phyloP scores from a whole-genome alignment of 2,329 filamentous ascomycete species.

The Pseudocercospora fijiensis region DNA sequence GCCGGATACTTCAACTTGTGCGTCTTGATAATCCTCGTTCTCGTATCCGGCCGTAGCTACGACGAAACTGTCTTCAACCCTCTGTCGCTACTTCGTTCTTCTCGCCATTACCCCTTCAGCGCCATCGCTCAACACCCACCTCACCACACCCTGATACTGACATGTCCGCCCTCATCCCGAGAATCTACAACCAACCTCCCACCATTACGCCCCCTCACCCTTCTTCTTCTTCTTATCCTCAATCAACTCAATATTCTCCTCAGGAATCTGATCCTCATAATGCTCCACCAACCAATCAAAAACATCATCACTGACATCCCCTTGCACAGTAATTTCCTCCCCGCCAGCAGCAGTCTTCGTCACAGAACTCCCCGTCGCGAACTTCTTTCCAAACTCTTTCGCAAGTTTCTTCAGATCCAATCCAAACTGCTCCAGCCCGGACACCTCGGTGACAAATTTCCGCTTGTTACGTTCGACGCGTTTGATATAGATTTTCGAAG shows the following conservation, averaged over 20 bases:
- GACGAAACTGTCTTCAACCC: background rate
- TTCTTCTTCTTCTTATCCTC: conserved; percentile 94
- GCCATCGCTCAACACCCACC: background rate
- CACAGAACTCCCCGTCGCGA: conserved; percentile 88
- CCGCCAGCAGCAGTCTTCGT: conserved; percentile 75
- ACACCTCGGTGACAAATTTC: conserved; percentile 93
- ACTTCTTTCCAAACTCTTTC: conserved; percentile 90
- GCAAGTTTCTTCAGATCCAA: conserved; percentile 86
- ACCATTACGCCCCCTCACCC: background rate
- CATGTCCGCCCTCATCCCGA: no score
- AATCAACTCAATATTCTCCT: conserved; percentile 90
- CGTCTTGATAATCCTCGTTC: background rate
- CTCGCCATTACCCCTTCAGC: background rate
- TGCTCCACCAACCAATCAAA: conserved; percentile 86
- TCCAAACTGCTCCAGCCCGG: conserved; percentile 84
- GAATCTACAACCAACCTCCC: no score
- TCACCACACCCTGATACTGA: no score
- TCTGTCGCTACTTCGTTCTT: background rate
- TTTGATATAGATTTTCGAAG: conserved; percentile 85
- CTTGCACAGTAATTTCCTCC: conserved; percentile 97
- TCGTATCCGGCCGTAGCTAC: background rate
- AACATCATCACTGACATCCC: conserved; percentile 92
- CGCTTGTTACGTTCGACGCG: conserved; percentile 97
- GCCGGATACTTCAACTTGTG: background rate
- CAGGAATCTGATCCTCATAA: conserved; percentile 77